Conservation (phyloP, 441 rosid species). For the Metrosideros polymorpha region DNA sequence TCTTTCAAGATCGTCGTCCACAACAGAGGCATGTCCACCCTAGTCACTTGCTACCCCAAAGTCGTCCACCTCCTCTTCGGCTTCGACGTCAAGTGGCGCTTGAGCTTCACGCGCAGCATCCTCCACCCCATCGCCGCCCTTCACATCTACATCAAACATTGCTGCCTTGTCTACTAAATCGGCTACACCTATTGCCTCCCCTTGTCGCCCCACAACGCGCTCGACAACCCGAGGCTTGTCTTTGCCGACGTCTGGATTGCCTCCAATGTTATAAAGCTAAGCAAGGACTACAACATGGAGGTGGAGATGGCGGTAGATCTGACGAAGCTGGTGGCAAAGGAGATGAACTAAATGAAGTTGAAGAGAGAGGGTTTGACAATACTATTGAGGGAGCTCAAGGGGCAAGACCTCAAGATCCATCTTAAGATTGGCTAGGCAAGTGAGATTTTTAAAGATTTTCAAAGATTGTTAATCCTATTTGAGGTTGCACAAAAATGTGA, state of each 20-base stretch:
- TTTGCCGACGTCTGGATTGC: too few relatives aligned
- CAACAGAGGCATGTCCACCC: background rate
- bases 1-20: background rate
- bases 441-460: background rate
- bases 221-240: too few relatives aligned
- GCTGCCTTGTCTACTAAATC: background rate
- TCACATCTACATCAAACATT: background rate
- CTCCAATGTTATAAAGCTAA: too few relatives aligned
- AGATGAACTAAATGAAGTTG: background rate
- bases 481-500: background rate
- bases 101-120: background rate
- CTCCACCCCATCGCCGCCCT: background rate
- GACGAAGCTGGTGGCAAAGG: background rate
- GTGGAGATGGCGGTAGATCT: too few relatives aligned
- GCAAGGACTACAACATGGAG: background rate
- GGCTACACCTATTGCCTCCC: too few relatives aligned
- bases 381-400: fast-evolving
- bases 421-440: background rate
- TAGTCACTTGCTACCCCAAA: background rate
- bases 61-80: background rate
- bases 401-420: background rate
- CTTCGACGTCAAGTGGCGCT: background rate
- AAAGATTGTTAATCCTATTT: background rate
- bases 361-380: background rate
- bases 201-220: too few relatives aligned